Evolutionary conservation across 192 early-diverging fungal species (phyloP).

Genomic region (Jimgerdemannia flammicorona): DNA sequence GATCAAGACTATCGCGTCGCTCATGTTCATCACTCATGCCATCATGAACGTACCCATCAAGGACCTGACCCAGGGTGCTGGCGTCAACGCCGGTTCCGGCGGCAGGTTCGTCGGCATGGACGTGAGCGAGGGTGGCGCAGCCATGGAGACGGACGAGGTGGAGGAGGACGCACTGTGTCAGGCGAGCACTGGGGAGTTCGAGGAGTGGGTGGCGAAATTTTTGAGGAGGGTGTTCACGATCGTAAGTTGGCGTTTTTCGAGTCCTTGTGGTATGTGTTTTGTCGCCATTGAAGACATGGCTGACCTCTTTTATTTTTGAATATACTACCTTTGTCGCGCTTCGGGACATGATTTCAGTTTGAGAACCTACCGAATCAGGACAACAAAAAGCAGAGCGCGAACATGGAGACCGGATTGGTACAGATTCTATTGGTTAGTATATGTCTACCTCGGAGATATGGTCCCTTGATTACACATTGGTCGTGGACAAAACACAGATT

Average conservation of each 20-base stretch:
- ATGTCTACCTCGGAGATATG: background rate
- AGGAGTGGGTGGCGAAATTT: slow-evolving; percentile 84
- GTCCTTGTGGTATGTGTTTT: background rate
- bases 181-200: slow-evolving; percentile 77
- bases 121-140: slow-evolving; percentile 38
- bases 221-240: slow-evolving; percentile 73
- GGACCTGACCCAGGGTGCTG: slow-evolving; percentile 54
- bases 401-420: slow-evolving; percentile 44
- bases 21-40: slow-evolving; percentile 67
- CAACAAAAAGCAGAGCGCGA: slow-evolving; percentile 35
- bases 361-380: slow-evolving; percentile 72
- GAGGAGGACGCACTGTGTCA: slow-evolving; percentile 67
- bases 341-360: slow-evolving; percentile 36
- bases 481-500: background rate
- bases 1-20: slow-evolving; percentile 67
- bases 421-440: slow-evolving; percentile 40
- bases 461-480: background rate
- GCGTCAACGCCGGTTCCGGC: background rate
- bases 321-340: background rate
- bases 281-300: slow-evolving; percentile 15
- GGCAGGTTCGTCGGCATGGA: slow-evolving; percentile 25
- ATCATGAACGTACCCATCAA: slow-evolving; percentile 60
- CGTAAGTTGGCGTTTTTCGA: background rate
- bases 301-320: no score
- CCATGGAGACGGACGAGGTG: slow-evolving; percentile 46